Base-by-base conservation (phyloP, 345 rosid genomes). In the Anacardium occidentale region DNA sequence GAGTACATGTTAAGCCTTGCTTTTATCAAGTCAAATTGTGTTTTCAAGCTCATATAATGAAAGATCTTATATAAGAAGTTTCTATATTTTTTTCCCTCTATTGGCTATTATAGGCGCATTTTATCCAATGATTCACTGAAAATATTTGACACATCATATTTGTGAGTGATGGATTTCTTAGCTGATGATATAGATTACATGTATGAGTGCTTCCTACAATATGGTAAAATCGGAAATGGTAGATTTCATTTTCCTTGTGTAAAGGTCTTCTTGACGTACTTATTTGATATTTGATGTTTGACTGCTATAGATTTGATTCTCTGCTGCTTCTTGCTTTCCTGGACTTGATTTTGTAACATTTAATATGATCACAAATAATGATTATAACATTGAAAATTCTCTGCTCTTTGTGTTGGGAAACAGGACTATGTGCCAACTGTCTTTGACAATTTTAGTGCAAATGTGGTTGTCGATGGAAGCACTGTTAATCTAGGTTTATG, bases 401-500 rank as follows among this genome's bases (percentile, higher is more conserved):
- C 17, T 51, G 53, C 13, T 63, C 21, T 59, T 57, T 62, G 62
- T 57, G 61, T 62, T 34, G 58, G 34, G 34, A 50, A 64, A 70
- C 87, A 91, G 96, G 96, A 91, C 75, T 91, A 91, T 71, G 93
- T 91, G 64, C 96, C 96, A 10, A 91, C 96, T 4, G 93, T 91
- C 52, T 91, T 90, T 69, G 96, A 90, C 82, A 90, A 90, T 70
- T 90, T 90, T 84, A 90, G 93, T 62, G 96, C 96, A 17, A 90
- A 90, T 72, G 96, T 90, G 62, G 88, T 84, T 66, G 96, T 90
- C 37, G 91, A 90, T 85, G 93, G 93, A 58, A 90, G 83, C 79
- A 90, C 90, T 37, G 89, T 90, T 57, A 88, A 90, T 77, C 83
- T 91, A 47, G 93, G 91, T 42, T 72, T 91, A 76, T 91, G 97